Evolutionary conservation across 208 protist species (phyloP).

Genomic region (Balamuthia mandrillaris): DNA sequence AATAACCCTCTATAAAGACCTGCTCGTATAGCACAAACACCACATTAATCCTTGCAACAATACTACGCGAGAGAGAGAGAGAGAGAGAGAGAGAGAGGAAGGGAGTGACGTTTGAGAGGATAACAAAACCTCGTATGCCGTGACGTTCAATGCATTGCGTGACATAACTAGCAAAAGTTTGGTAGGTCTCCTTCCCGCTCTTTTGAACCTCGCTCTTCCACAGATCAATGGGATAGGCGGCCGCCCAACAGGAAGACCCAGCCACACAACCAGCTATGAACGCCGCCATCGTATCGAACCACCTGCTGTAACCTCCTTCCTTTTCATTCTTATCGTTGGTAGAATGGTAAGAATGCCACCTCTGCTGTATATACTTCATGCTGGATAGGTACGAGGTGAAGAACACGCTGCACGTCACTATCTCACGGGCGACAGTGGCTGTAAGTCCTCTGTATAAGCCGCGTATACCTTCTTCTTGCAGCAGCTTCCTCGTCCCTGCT

Average conservation of each 20-base stretch:
- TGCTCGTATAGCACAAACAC: background rate
- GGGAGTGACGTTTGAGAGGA: background rate
- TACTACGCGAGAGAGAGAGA: background rate
- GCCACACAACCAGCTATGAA: background rate
- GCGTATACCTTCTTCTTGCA: background rate
- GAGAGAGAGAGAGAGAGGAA: background rate
- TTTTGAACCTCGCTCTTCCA: slow-evolving; percentile 34
- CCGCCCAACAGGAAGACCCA: background rate
- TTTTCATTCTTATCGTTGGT: background rate
- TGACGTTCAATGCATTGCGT: background rate
- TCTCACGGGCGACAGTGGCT: background rate
- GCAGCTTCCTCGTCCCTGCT: background rate
- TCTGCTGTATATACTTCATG: background rate
- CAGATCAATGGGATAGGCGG: slow-evolving; percentile 14
- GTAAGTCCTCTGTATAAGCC: background rate
- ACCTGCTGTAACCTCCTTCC: background rate
- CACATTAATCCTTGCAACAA: background rate
- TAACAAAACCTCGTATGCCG: background rate
- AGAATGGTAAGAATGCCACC: background rate
- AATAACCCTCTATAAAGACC: background rate
- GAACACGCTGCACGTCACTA: background rate
- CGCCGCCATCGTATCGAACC: background rate
- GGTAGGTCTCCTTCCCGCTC: background rate
- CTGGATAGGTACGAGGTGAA: background rate
- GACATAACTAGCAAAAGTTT: background rate